Evolutionary conservation across 441 rosid genomes (phyloP).

Genomic region (Bruguiera hainesii): DNA sequence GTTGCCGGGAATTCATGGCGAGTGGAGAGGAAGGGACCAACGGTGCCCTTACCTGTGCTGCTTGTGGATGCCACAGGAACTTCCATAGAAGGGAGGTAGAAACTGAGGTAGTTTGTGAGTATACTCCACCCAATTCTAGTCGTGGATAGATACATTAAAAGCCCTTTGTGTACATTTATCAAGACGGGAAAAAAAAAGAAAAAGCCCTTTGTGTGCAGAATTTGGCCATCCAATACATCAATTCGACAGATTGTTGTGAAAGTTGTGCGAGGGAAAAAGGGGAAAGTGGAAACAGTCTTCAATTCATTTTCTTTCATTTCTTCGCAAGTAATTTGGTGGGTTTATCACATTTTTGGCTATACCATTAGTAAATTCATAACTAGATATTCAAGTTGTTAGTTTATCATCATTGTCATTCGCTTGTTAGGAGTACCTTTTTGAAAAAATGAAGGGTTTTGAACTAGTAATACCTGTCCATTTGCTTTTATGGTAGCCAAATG

Average conservation of each 20-base stretch:
- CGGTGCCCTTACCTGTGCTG: slow-evolving; percentile 74
- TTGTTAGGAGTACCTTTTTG: background rate
- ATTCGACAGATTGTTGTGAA: no score
- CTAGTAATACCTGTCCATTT: background rate
- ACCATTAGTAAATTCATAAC: background rate
- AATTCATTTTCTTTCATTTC: background rate
- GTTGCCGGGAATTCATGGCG: slow-evolving; percentile 91
- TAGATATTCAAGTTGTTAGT: background rate
- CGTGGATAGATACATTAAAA: background rate
- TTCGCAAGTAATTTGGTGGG: no score
- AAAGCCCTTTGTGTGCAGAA: no score
- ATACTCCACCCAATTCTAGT: slow-evolving; percentile 1
- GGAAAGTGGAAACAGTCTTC: background rate
- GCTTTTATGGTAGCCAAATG: background rate
- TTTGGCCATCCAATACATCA: no score
- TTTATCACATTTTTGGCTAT: background rate
- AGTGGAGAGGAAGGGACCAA: slow-evolving; percentile 57
- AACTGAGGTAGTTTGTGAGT: slow-evolving; percentile 4
- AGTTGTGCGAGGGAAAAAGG: background rate
- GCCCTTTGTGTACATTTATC: background rate
- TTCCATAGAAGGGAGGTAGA: slow-evolving; percentile 72
- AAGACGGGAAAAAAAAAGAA: no score
- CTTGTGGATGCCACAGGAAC: slow-evolving; percentile 90
- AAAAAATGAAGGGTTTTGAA: background rate
- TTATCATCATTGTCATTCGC: no score